These are phyloP conservation scores for Fusarium buharicum DNA, from an alignment of 2,329 filamentous ascomycete genomes.

Conservation along the genomic window DNA sequence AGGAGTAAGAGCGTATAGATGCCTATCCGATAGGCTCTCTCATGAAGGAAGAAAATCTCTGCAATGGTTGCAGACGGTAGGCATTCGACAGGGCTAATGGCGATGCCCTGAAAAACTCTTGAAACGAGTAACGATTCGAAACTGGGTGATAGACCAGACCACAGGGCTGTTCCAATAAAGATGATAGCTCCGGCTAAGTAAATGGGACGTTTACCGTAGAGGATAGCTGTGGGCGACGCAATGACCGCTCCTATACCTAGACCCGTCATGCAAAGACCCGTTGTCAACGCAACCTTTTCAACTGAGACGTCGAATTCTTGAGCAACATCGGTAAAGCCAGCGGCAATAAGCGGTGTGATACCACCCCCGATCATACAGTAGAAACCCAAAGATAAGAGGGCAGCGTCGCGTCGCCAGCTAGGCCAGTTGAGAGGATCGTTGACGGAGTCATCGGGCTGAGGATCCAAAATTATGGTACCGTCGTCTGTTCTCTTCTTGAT, in stretches of 20 bases:
- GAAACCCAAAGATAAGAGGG: conserved; percentile 1
- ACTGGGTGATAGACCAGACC: not conserved
- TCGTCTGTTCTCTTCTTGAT: conserved; percentile 2
- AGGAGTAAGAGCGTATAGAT: conserved; percentile 92
- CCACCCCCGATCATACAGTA: conserved; percentile 6
- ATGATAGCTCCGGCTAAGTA: not conserved
- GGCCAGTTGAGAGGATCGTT: conserved; percentile 5
- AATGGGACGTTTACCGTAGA: not conserved
- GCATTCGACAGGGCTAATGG: conserved; percentile 1
- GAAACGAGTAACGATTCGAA: not conserved
- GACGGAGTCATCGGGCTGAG: conserved; percentile 1
- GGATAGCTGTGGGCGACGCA: conserved; percentile 1
- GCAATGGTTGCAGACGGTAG: conserved; percentile 76
- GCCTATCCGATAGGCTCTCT: conserved; percentile 88
- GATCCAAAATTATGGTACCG: conserved; percentile 1
- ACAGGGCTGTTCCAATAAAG: not conserved
- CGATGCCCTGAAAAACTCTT: not conserved
- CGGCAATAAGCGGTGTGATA: conserved; percentile 4
- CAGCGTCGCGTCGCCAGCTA: conserved; percentile 4
- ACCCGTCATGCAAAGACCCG: conserved; percentile 3
- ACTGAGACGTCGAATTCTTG: not conserved
- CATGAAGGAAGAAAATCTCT: conserved; percentile 95
- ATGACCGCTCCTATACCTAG: conserved; percentile 2
- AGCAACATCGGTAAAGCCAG: not conserved
- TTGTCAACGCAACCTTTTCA: not conserved